Evolutionary conservation across 352 stramenopile species (phyloP), one percentile per base, ranked within the genome.

Genomic region (Phytophthora uliginosa): DNA sequence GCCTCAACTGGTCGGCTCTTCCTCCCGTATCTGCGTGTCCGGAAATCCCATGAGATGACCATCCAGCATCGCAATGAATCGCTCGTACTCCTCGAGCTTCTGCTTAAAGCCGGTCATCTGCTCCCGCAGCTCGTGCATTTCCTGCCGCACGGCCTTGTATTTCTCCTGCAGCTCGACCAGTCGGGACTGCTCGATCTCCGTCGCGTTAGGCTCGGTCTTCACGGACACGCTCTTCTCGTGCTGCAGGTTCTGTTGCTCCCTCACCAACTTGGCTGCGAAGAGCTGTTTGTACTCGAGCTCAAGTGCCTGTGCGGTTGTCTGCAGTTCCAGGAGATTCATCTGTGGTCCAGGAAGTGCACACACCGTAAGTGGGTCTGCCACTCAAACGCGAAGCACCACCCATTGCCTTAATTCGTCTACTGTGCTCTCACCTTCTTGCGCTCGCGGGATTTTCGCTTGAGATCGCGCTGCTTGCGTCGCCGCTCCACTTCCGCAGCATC

Each of bases 51-150:
- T 78, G 36, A 84, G 69, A 63, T 84, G 77, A 8, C 77, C 77
- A 33, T 84, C 77, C 28, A 84, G 74, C 74, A 81, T 80, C 24
- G 77, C 77, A 50, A 84, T 84, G 18, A 84, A 84, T n/a, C 77
- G 77, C 59, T 84, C 77, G 47, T 84, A 84, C 58, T 84, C 74
- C 40, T 84, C 77, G 20, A 84, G 73, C 62, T 84, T 84, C 50
- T 78, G 74, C 52, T 84, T 84, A 34, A 84, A 80, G 10, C 59
- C 71, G 9, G 59, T 73, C 71, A 81, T 84, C 36, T 84, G 77
- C 38, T 84, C 74, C 63, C 77, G 77, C 31, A 84, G 47, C 28
- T 82, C 77, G 36, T 82, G 77, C 67, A 82, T 81, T 57, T 84
- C 77, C 48, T 82, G 59, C 40, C 77, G 74, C 22, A 84, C 63